These are phyloP conservation scores for Ophiocordyceps australis DNA, from an alignment of 2,329 filamentous ascomycete species.

Conservation along the genomic window DNA sequence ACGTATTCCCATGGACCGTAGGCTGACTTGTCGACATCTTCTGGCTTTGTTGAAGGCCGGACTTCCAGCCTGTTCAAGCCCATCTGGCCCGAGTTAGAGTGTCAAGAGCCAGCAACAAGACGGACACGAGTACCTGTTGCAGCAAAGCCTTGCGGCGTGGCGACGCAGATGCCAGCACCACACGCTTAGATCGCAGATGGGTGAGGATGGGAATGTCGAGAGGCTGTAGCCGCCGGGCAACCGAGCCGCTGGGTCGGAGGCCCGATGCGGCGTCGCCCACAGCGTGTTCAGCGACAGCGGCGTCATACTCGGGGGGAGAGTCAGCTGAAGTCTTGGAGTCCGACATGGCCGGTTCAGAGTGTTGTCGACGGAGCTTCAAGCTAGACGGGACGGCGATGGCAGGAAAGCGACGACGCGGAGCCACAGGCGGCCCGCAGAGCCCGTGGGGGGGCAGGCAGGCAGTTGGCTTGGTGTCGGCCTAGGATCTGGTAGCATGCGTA, in stretches of 20 bases:
- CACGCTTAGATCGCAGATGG: conserved; percentile 57
- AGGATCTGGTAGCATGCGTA: too few relatives aligned
- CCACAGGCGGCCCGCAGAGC: too few relatives aligned
- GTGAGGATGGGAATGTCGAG: conserved; percentile 67
- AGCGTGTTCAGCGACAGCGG: conserved; percentile 19
- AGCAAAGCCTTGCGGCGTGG: conserved; percentile 72
- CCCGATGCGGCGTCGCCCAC: conserved; percentile 7
- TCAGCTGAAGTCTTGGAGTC: conserved; percentile 14
- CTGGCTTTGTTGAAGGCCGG: conserved; percentile 63
- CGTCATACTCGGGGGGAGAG: conserved; percentile 26
- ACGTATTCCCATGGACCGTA: conserved; percentile 84
- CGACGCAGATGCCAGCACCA: conserved; percentile 81
- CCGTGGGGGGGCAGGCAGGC: too few relatives aligned
- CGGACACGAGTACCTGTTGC: conserved; percentile 31
- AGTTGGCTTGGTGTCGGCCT: too few relatives aligned
- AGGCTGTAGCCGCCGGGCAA: too few relatives aligned
- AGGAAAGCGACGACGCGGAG: too few relatives aligned
- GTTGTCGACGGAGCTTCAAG: too few relatives aligned
- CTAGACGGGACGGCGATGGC: too few relatives aligned
- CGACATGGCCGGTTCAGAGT: too few relatives aligned
- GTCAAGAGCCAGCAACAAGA: background rate
- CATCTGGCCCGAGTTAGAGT: conserved; percentile 31
- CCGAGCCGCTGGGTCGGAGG: conserved; percentile 26
- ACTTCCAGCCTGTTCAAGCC: conserved; percentile 72
- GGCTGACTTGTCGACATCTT: conserved; percentile 61